Evolutionary conservation across 257 asterid species (phyloP).

Genomic region (Agastache rugosa): DNA sequence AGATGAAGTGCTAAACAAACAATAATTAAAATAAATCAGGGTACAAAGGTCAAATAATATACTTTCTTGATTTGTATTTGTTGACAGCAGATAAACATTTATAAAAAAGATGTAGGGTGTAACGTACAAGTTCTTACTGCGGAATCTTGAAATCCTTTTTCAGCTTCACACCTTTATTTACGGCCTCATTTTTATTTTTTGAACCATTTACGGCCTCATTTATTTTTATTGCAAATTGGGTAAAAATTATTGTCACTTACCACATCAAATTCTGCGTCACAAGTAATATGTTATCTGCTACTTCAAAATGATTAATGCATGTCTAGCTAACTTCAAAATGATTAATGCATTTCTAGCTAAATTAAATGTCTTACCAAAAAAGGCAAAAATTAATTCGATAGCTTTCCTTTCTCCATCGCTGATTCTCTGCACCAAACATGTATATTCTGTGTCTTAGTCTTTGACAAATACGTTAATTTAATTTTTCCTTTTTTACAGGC

Average conservation of each 20-base stretch:
- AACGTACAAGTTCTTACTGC: neutral
- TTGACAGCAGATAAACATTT: too few species aligned
- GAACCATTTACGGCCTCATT: too few species aligned
- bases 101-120: too few species aligned
- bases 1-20: too few species aligned
- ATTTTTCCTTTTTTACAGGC: neutral
- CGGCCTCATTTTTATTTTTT: too few species aligned
- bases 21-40: too few species aligned
- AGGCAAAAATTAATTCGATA: constrained; percentile 2
- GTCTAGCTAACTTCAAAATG: neutral
- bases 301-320: neutral
- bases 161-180: neutral
- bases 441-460: constrained; percentile 31
- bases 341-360: neutral
- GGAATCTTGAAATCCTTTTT: neutral
- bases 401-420: neutral
- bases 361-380: neutral
- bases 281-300: neutral
- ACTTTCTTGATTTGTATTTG: too few species aligned
- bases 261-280: neutral
- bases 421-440: constrained; percentile 27
- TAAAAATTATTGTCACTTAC: neutral
- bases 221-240: neutral
- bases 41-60: too few species aligned
- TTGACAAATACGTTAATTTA: constrained; percentile 7